phyloP scores from a whole-genome alignment of 176 grass and related monocot genomes.

The Oryza australiensis region DNA sequence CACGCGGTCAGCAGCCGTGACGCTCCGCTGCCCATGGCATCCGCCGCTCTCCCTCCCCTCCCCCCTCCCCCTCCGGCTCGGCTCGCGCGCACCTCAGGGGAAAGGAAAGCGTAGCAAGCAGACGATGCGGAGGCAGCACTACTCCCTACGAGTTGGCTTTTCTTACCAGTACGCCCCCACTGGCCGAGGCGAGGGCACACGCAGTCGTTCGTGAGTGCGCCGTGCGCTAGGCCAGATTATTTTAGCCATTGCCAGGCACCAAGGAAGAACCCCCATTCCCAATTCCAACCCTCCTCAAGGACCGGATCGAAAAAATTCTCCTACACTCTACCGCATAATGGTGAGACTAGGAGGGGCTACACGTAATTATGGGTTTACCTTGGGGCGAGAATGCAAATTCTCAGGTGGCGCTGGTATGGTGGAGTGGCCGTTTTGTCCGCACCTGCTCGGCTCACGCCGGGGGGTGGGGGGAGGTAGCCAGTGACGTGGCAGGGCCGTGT shows the following conservation, averaged over 20 bases:
- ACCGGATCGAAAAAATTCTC: neutral
- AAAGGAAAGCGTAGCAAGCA: neutral
- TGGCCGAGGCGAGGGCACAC: neutral
- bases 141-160: neutral
- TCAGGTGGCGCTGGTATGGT: slow-evolving; percentile 29
- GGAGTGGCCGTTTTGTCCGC: slow-evolving; percentile 42
- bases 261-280: neutral
- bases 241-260: neutral
- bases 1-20: slow-evolving; percentile 77
- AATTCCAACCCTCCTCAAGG: neutral
- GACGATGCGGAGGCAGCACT: slow-evolving; percentile 15
- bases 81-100: neutral
- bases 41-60: slow-evolving; percentile 31
- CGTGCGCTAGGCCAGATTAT: slow-evolving; percentile 14
- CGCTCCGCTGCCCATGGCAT: slow-evolving; percentile 91
- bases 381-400: neutral
- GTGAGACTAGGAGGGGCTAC: neutral
- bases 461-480: slow-evolving; percentile 8
- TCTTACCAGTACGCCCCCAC: slow-evolving; percentile 32
- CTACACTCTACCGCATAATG: neutral
- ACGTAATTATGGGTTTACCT: neutral
- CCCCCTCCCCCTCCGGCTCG: neutral
- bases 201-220: neutral
- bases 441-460: slow-evolving; percentile 30
- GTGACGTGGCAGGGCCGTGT: slow-evolving; percentile 45